phyloP scores from a whole-genome alignment of 768 basidiomycete genomes.

The Hydnomerulius pinastri region DNA sequence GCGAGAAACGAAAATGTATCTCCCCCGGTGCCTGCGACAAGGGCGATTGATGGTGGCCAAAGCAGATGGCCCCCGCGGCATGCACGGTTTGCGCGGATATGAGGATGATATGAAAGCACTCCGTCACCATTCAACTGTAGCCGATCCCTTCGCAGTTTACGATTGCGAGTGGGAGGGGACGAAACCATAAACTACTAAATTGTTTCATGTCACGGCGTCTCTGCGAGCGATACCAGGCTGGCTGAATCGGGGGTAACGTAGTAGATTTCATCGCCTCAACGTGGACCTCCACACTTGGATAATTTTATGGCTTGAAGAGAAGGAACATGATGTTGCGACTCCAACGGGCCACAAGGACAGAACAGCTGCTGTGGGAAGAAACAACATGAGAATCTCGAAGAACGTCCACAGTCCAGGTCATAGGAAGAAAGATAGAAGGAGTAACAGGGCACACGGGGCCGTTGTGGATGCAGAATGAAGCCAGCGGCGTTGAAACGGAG shows the following conservation, averaged over 20 bases:
- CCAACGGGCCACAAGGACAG: too few species aligned
- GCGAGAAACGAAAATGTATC: conserved; percentile 14
- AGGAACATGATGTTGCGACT: too few species aligned
- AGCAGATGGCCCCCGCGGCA: conserved; percentile 27
- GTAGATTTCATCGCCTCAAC: too few species aligned
- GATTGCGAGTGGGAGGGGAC: neutral
- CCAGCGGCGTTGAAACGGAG: neutral
- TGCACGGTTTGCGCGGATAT: conserved; percentile 31
- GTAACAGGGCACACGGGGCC: neutral
- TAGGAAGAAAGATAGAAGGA: neutral
- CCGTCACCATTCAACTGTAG: conserved; percentile 12
- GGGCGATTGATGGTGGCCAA: conserved; percentile 23
- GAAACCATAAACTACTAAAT: neutral
- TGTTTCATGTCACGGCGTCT: neutral
- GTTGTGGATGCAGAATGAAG: neutral
- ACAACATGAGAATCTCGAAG: too few species aligned
- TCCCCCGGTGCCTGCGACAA: conserved; percentile 33
- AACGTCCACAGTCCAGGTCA: too few species aligned
- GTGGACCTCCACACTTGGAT: too few species aligned
- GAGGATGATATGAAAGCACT: conserved; percentile 20
- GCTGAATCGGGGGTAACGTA: too few species aligned
- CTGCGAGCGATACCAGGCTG: neutral
- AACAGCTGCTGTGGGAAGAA: too few species aligned
- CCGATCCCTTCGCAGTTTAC: conserved; percentile 1
- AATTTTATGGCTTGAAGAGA: too few species aligned